Percentiles rank a stretch among this genome's conserved stretches.
These are phyloP conservation scores for Fusarium chuoi DNA, from an alignment of 2,329 filamentous ascomycete species.

Conservation along the genomic window DNA sequence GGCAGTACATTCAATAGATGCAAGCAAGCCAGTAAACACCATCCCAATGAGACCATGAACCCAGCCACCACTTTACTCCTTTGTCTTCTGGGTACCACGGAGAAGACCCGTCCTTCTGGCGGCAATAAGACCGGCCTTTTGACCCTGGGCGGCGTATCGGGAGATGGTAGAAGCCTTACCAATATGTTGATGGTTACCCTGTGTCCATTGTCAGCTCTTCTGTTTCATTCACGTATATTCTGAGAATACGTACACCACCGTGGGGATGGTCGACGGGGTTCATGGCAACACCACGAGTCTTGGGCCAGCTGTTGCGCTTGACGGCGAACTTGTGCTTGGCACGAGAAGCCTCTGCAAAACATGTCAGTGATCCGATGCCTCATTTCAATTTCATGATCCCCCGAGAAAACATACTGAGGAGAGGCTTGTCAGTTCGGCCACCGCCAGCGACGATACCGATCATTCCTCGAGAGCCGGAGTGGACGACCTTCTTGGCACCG, in stretches of 20 bases:
- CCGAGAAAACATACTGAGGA: constrained; percentile 77
- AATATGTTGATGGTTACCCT: constrained; percentile 99
- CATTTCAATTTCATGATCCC: background rate
- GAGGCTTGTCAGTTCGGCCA: constrained; percentile 99
- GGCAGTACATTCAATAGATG: constrained; percentile 66
- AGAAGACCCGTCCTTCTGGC: constrained; percentile 99
- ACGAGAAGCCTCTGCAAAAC: constrained; percentile 86
- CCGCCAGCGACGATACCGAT: constrained; percentile 99
- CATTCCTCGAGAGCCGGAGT: constrained; percentile 94
- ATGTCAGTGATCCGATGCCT: constrained; percentile 52
- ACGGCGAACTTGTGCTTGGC: constrained; percentile 99
- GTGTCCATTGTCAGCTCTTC: constrained; percentile 56
- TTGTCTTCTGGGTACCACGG: constrained; percentile 99
- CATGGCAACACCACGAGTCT: constrained; percentile 99
- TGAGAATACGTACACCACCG: constrained; percentile 76
- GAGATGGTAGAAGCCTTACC: constrained; percentile 99
- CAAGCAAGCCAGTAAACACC: constrained; percentile 72
- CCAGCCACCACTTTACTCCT: constrained; percentile 77
- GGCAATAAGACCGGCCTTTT: constrained; percentile 99
- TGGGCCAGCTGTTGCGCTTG: constrained; percentile 99
- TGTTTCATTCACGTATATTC: background rate
- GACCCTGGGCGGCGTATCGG: constrained; percentile 95
- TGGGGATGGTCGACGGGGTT: constrained; percentile 99
- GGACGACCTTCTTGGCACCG: constrained; percentile 98
- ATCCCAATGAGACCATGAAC: constrained; percentile 68